Percentiles rank a stretch among this genome's conserved stretches.
These are phyloP conservation scores for Breviolum minutum DNA, from an alignment of 73 alveolate species.

Conservation along the genomic window DNA sequence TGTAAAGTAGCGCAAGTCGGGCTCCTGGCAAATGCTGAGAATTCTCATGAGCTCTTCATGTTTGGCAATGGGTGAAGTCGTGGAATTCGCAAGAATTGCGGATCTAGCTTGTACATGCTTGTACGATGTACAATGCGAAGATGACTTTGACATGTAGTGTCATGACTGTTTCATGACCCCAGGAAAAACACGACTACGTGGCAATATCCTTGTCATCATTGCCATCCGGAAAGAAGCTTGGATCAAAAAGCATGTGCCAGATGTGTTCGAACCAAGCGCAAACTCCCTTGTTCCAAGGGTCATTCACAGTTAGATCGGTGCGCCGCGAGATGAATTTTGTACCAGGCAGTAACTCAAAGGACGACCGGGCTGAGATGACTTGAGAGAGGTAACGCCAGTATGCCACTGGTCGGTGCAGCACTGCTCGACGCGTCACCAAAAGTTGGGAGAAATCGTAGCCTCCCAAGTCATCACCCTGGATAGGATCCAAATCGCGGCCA, in stretches of 20 bases:
- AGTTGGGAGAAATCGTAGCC: conserved; percentile 94
- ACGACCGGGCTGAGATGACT: conserved; percentile 53
- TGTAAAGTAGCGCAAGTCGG: conserved; percentile 56
- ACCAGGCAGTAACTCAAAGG: conserved; percentile 71
- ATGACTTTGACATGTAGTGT: background rate
- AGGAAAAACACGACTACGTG: background rate
- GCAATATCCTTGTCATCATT: background rate
- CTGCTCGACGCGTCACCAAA: conserved; percentile 73
- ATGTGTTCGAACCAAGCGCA: conserved; percentile 91
- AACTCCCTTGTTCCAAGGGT: conserved; percentile 62
- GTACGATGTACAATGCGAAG: background rate
- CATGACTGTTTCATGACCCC: background rate
- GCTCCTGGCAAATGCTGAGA: background rate
- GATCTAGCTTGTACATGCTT: too few relatives aligned
- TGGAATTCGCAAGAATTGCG: too few relatives aligned
- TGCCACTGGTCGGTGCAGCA: conserved; percentile 43
- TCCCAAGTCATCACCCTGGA: conserved; percentile 68
- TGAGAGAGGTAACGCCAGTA: conserved; percentile 89
- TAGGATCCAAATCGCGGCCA: conserved; percentile 40
- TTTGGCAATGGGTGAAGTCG: too few relatives aligned
- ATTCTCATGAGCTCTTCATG: background rate
- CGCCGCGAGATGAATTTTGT: conserved; percentile 48
- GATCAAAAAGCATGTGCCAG: conserved; percentile 94
- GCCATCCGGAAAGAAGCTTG: conserved; percentile 38
- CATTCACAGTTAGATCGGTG: conserved; percentile 37